These are phyloP conservation scores for Boletus sensibilis DNA, from an alignment of 768 basidiomycete genomes.

Conservation along the genomic window DNA sequence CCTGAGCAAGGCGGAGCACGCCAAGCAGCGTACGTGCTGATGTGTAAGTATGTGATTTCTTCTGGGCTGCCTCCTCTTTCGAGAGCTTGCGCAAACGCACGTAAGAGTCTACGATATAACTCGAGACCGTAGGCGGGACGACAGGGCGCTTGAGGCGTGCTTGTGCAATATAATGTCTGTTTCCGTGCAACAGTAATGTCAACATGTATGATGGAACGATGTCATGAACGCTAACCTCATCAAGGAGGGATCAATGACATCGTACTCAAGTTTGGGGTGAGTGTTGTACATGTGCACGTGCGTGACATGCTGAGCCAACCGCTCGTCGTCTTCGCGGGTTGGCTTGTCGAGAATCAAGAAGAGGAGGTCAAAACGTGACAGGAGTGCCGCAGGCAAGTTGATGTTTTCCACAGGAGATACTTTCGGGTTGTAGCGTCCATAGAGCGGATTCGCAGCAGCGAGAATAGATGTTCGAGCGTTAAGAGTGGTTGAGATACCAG, in stretches of 20 bases:
- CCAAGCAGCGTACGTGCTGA: slow-evolving; percentile 95
- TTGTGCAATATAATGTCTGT: slow-evolving; percentile 90
- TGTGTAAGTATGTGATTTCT: slow-evolving; percentile 91
- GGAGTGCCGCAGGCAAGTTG: slow-evolving; percentile 93
- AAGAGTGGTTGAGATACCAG: slow-evolving; percentile 96
- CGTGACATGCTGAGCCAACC: slow-evolving; percentile 95
- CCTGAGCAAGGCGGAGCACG: slow-evolving; percentile 91
- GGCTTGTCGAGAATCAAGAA: slow-evolving; percentile 98
- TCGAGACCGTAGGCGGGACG: slow-evolving; percentile 87
- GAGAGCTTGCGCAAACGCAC: slow-evolving; percentile 92
- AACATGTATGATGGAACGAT: neutral
- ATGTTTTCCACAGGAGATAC: slow-evolving; percentile 98
- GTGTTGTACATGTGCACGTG: slow-evolving; percentile 96
- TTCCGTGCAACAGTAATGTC: slow-evolving; percentile 4
- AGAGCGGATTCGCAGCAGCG: slow-evolving; percentile 96
- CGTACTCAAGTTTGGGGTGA: slow-evolving; percentile 83
- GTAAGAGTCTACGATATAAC: slow-evolving; percentile 92
- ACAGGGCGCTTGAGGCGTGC: slow-evolving; percentile 86
- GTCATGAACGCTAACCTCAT: slow-evolving; percentile 64
- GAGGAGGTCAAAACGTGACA: slow-evolving; percentile 94
- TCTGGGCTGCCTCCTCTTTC: slow-evolving; percentile 85
- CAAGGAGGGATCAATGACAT: slow-evolving; percentile 79
- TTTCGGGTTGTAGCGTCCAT: slow-evolving; percentile 97
- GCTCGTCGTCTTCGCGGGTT: slow-evolving; percentile 90
- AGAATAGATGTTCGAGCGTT: slow-evolving; percentile 97